Evolutionary conservation across 1,284 basidiomycete genomes (phyloP), one percentile per base, ranked within the genome.

Genomic region (Wolfiporia cocos): DNA sequence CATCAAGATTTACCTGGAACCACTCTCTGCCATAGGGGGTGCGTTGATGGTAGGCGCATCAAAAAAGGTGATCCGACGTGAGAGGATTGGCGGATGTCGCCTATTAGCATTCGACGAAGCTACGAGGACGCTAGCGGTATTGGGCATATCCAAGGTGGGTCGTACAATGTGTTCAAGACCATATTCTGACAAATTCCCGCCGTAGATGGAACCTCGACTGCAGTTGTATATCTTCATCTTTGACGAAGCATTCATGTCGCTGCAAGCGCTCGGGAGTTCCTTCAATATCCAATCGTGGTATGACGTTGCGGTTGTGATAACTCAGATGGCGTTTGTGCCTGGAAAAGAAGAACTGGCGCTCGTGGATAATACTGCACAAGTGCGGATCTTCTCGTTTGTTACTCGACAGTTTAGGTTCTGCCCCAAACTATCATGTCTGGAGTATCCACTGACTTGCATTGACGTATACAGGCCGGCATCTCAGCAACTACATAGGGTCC

Each of bases 291-390:
- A 44, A 6, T 28, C 42, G 0, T 79, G 76, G 76, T 78, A 75
- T 44, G 44, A 53, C 5, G 45, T 51, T 2, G 46, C 37, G 0
- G 44, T 52, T 0, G 42, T 46, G 4, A 63, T 76, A 37, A 41
- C 37, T 2, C 59, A 61, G 20, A 53, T 69, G 3, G 63, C 64
- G 24, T 71, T 74, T 42, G 58, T 70, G 2, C 60, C 55, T 21
- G 70, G 73, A 9, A 65, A 51, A 24, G 75, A 79, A 43, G 75
- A 78, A 45, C 42, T 79, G 2, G 46, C 71, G 1, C 51, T 79
- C 2, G 56, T 78, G 6, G 74, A 78, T 45, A 60, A 63, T 4
- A 50, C 39, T 6, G 56, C 54, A 0, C 63, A 60, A 18, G 67
- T 64, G 3, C 58, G 76, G 2, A 64, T 78, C 2, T 79, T 70